Percentiles rank a stretch among this genome's conserved stretches.
Evolutionary conservation across 225 moss, liverwort and hornwort species (phyloP).

Genomic region (Polytrichum formosum): DNA sequence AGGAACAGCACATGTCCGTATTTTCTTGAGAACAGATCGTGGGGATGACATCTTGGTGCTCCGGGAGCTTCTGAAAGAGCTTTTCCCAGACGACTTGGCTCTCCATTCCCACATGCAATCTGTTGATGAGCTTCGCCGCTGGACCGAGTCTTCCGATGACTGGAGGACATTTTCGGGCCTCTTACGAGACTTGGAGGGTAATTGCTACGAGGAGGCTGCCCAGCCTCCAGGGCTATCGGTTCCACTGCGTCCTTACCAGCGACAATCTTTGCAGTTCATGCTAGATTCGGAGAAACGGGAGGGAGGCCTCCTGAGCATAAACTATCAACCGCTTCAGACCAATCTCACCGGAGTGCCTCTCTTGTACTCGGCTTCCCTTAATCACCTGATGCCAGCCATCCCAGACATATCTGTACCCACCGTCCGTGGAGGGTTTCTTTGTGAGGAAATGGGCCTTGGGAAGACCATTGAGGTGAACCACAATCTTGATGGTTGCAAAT

Average conservation of each 20-base stretch:
- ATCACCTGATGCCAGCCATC: conserved; percentile 68
- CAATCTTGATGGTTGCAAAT: too few relatives aligned
- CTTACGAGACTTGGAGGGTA: conserved; percentile 83
- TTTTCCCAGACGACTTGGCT: conserved; percentile 63
- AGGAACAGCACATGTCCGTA: conserved; percentile 72
- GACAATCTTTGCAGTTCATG: conserved; percentile 97
- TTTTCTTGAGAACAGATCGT: conserved; percentile 77
- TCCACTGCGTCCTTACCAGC: conserved; percentile 86
- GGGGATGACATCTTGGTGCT: conserved; percentile 79
- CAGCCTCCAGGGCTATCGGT: conserved; percentile 92
- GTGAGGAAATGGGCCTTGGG: conserved; percentile 99
- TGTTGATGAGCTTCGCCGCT: conserved; percentile 91
- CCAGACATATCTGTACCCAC: conserved; percentile 46
- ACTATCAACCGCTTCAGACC: conserved; percentile 73
- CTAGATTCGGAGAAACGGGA: conserved; percentile 87
- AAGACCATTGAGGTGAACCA: conserved; percentile 89
- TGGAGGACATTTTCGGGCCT: conserved; percentile 93
- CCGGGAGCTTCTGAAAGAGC: conserved; percentile 73
- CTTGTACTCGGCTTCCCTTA: conserved; percentile 89
- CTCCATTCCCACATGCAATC: conserved; percentile 69
- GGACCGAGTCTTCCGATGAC: conserved; percentile 90
- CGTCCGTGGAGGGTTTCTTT: conserved; percentile 89
- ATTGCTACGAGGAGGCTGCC: conserved; percentile 81
- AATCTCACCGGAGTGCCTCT: conserved; percentile 51
- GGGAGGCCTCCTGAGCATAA: conserved; percentile 84